phyloP scores from a whole-genome alignment of 352 stramenopile genomes.

The Globisporangium spinosum region DNA sequence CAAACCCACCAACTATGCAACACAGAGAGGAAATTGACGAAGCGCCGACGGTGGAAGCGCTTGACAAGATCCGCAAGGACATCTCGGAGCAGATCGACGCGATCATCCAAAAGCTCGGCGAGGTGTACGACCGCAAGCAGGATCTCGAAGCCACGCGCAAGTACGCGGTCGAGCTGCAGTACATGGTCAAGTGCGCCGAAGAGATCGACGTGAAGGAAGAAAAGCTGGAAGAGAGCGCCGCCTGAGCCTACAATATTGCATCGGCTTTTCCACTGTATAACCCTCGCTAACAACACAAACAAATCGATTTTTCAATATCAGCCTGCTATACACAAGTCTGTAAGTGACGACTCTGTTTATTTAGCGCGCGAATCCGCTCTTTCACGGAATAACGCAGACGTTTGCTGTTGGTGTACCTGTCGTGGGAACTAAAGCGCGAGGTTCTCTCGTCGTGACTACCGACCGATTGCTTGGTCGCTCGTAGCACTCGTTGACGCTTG shows the following conservation, averaged over 20 bases:
- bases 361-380: not conserved
- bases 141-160: slow-evolving; percentile 74
- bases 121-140: slow-evolving; percentile 72
- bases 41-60: slow-evolving; percentile 35
- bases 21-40: slow-evolving; percentile 73
- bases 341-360: not conserved
- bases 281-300: not conserved
- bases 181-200: slow-evolving; percentile 85
- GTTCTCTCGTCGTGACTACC: not conserved
- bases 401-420: not conserved
- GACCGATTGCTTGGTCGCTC: not conserved
- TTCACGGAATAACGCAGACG: not conserved
- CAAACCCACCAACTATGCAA: not conserved
- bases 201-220: slow-evolving; percentile 77
- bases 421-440: not conserved
- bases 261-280: not conserved
- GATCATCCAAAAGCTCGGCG: slow-evolving; percentile 65
- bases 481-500: not conserved
- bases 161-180: slow-evolving; percentile 76
- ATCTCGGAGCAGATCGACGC: slow-evolving; percentile 67
- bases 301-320: not conserved
- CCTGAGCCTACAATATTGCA: not conserved
- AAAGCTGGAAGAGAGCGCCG: slow-evolving; percentile 41
- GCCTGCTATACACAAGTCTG: not conserved
- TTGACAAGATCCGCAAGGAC: slow-evolving; percentile 56